These are phyloP conservation scores for Phytophthora brassicae DNA, from an alignment of 352 stramenopile species.

Conservation along the genomic window DNA sequence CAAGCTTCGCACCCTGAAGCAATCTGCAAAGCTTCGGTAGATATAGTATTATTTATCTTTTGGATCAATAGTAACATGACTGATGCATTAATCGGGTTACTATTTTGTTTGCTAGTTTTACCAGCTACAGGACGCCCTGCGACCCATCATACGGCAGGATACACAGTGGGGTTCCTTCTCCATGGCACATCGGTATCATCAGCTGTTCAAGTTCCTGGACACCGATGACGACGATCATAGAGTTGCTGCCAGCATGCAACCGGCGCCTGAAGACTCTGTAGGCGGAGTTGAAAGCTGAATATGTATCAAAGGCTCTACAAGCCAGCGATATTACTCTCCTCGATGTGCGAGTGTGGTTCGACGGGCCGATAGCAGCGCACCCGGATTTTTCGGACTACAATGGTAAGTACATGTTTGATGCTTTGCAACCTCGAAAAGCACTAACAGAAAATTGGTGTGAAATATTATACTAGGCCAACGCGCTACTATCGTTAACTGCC, in stretches of 20 bases:
- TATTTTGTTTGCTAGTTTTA: not conserved
- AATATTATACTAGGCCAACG: not conserved
- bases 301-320: not conserved
- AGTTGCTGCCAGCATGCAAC: not conserved
- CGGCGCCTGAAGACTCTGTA: not conserved
- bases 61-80: no score
- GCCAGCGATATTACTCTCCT: not conserved
- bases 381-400: not conserved
- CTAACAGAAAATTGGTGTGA: no score
- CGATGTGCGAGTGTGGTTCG: not conserved
- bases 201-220: not conserved
- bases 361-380: not conserved
- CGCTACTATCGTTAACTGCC: not conserved
- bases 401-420: not conserved
- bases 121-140: not conserved
- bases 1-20: not conserved
- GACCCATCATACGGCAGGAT: not conserved
- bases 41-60: not conserved
- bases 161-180: not conserved
- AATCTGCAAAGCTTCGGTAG: not conserved
- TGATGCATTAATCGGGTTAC: not conserved
- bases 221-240: not conserved
- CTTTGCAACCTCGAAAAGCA: not conserved
- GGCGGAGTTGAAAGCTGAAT: not conserved
- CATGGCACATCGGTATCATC: not conserved